These are phyloP conservation scores for Aspergillus eucalypticola DNA, from an alignment of 2,329 filamentous ascomycete genomes.

Conservation along the genomic window DNA sequence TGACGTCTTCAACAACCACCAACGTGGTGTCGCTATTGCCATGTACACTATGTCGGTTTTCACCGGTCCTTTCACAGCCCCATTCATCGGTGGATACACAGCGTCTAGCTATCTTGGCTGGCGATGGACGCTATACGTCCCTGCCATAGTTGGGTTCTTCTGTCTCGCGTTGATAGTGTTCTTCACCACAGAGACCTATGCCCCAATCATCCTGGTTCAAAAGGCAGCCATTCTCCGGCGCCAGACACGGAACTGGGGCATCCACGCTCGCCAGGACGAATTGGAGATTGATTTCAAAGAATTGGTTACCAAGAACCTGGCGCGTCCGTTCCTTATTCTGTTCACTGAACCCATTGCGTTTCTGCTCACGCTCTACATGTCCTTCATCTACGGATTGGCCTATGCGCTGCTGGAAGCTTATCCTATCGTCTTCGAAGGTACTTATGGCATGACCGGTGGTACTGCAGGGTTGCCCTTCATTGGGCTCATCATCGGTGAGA, in stretches of 20 bases:
- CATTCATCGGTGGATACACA: conserved; percentile 52
- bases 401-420: conserved; percentile 25
- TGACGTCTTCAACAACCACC: conserved; percentile 51
- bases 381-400: conserved; percentile 25
- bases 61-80: conserved; percentile 48
- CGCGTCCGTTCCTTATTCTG: conserved; percentile 23
- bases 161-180: conserved; percentile 34
- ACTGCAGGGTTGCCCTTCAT: conserved; percentile 23
- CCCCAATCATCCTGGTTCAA: conserved; percentile 36
- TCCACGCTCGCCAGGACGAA: conserved; percentile 26
- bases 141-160: conserved; percentile 53
- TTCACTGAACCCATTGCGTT: conserved; percentile 29
- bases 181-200: conserved; percentile 56
- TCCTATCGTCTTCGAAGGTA: conserved; percentile 22
- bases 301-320: conserved; percentile 23
- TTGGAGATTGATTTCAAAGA: conserved; percentile 22
- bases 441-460: conserved; percentile 19
- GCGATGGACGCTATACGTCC: conserved; percentile 53
- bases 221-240: conserved; percentile 23
- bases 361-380: conserved; percentile 28
- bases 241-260: conserved; percentile 25
- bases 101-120: conserved; percentile 48
- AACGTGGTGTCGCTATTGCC: conserved; percentile 43
- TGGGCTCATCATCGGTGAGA: conserved; percentile 22
- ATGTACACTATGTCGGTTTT: conserved; percentile 51